A percentile compares a stretch with the other conserved stretches of the same genome.
phyloP scores from a whole-genome alignment of 331 rosid species.

The Spiraea crenata region DNA sequence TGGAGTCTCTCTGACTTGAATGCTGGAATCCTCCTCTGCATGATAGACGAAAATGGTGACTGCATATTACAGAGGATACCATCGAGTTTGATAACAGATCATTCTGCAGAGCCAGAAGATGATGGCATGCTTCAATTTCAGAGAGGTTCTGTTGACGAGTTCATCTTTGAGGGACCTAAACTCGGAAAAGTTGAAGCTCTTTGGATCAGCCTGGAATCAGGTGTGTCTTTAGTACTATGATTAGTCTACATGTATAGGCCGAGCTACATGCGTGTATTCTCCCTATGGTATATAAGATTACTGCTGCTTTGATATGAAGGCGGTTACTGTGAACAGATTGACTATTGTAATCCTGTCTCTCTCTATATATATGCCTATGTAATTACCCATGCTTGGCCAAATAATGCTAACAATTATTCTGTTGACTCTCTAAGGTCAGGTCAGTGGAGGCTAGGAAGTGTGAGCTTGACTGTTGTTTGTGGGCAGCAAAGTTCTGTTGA shows the following conservation, averaged over 20 bases:
- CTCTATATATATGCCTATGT: neutral
- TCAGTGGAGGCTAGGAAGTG: conserved; percentile 78
- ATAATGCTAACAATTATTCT: conserved; percentile 33
- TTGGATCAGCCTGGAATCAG: conserved; percentile 90
- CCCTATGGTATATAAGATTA: neutral
- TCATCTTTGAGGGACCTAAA: conserved; percentile 73
- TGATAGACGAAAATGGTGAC: conserved; percentile 66
- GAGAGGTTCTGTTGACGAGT: conserved; percentile 71
- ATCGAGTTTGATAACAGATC: conserved; percentile 40
- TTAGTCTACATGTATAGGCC: conserved; percentile 8
- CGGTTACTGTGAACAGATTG: too few species aligned
- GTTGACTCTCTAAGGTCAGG: conserved; percentile 66
- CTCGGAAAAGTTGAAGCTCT: conserved; percentile 56
- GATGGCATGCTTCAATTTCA: conserved; percentile 54
- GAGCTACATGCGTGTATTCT: neutral
- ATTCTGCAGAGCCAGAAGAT: conserved; percentile 26
- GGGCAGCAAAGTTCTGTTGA: conserved; percentile 30
- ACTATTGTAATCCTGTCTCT: too few species aligned
- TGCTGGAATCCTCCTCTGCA: conserved; percentile 77
- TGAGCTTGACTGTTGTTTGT: conserved; percentile 46
- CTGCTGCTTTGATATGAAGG: neutral
- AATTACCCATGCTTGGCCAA: neutral
- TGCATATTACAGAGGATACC: conserved; percentile 78
- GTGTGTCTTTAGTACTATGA: conserved; percentile 37
- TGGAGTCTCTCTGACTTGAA: conserved; percentile 56